Conservation (phyloP, 257 asterid genomes). For the Leptodermis oblonga region DNA sequence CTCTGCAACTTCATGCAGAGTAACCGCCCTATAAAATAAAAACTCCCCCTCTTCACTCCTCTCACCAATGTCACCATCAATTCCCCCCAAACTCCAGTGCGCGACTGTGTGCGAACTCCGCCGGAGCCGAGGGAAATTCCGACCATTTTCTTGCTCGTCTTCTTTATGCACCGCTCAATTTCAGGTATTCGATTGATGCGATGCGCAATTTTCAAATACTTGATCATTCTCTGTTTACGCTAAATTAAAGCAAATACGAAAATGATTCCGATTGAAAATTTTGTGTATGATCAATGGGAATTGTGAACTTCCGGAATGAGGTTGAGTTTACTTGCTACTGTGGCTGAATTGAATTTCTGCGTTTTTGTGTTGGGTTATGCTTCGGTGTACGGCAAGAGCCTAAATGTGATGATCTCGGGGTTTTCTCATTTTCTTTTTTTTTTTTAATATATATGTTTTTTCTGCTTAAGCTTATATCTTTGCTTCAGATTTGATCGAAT, state of each 20-base stretch:
- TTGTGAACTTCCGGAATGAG: neutral
- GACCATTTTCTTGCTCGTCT: neutral
- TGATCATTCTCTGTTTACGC: neutral
- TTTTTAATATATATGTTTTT: neutral
- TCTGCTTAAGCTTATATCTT: too few species aligned
- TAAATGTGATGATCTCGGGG: neutral
- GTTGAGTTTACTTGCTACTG: neutral
- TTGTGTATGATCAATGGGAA: neutral
- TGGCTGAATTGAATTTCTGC: slow-evolving; percentile 1
- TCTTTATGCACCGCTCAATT: slow-evolving; percentile 2
- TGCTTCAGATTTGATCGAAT: neutral
- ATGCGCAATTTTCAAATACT: neutral
- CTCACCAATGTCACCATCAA: slow-evolving; percentile 2
- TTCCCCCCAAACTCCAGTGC: neutral
- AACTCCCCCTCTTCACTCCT: neutral
- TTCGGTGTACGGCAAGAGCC: neutral
- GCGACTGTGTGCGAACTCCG: neutral
- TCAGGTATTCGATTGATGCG: slow-evolving; percentile 5
- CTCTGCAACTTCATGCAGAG: slow-evolving; percentile 12
- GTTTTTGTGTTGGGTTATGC: neutral
- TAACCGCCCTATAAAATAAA: neutral
- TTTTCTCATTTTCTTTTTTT: neutral
- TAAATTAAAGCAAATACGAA: neutral
- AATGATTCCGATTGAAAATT: neutral
- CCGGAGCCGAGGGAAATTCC: neutral